Conservation (phyloP, 2,329 filamentous ascomycete genomes). For the Aureobasidium sp. region DNA sequence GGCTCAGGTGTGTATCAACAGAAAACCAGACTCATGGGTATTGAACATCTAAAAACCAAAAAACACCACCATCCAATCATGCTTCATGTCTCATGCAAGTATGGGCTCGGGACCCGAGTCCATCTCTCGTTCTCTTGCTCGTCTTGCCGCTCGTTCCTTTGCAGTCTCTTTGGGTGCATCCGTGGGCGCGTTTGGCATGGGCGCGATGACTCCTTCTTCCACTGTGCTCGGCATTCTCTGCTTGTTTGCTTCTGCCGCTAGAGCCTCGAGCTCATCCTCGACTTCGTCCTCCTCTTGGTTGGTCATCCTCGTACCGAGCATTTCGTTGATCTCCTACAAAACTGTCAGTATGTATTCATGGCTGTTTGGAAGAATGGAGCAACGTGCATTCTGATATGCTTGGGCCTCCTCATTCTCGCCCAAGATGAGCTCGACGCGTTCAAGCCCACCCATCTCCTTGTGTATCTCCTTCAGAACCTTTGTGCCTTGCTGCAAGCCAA, state of each 20-base stretch:
- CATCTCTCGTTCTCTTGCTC: slow-evolving; percentile 22
- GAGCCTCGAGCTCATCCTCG: slow-evolving; percentile 81
- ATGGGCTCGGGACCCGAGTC: slow-evolving; percentile 11
- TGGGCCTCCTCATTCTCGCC: slow-evolving; percentile 84
- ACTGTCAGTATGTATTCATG: background rate
- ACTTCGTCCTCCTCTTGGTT: slow-evolving; percentile 97
- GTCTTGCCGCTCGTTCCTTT: slow-evolving; percentile 24
- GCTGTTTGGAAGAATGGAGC: background rate
- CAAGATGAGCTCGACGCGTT: slow-evolving; percentile 91
- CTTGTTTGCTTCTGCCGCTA: slow-evolving; percentile 59
- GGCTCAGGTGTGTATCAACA: background rate
- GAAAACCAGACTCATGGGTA: slow-evolving; percentile 5
- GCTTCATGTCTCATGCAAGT: slow-evolving; percentile 8
- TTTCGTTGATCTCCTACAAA: slow-evolving; percentile 77
- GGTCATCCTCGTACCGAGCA: slow-evolving; percentile 80
- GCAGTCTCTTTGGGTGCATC: slow-evolving; percentile 27
- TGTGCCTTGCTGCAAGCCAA: slow-evolving; percentile 86
- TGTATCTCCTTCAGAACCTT: slow-evolving; percentile 85
- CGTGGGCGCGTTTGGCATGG: slow-evolving; percentile 28
- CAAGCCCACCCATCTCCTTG: slow-evolving; percentile 89
- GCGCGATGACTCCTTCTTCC: slow-evolving; percentile 26
- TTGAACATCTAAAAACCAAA: slow-evolving; percentile 5
- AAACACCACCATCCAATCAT: background rate
- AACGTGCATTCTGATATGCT: slow-evolving; percentile 75
- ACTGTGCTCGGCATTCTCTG: slow-evolving; percentile 28